These are phyloP conservation scores for Paulownia fortunei DNA, from an alignment of 257 asterid species.

Conservation along the genomic window DNA sequence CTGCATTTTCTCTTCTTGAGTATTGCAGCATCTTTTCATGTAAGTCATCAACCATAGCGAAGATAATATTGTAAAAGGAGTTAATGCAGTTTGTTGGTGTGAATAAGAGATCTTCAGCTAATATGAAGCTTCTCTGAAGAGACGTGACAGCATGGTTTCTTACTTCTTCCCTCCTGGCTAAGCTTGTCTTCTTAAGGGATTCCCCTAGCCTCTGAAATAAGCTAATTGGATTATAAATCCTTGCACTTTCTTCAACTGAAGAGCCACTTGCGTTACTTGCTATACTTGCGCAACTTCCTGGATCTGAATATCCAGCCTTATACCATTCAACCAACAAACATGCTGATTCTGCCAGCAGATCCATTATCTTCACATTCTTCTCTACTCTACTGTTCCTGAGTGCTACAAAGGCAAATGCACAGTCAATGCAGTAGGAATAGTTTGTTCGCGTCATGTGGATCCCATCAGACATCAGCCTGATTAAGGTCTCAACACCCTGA, in stretches of 20 bases:
- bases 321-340: constrained; percentile 79
- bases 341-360: constrained; percentile 69
- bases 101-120: constrained; percentile 77
- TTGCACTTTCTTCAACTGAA: constrained; percentile 58
- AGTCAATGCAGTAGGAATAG: constrained; percentile 74
- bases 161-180: constrained; percentile 89
- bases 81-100: constrained; percentile 71
- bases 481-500: constrained; percentile 69
- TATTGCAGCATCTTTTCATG: constrained; percentile 92
- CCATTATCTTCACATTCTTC: constrained; percentile 74
- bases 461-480: constrained; percentile 61
- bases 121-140: constrained; percentile 65
- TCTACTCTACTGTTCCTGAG: constrained; percentile 81
- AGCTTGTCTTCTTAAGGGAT: constrained; percentile 78
- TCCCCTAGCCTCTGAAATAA: constrained; percentile 81
- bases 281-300: constrained; percentile 54
- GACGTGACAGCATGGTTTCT: constrained; percentile 83
- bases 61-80: constrained; percentile 71
- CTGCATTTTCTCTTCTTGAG: constrained; percentile 80
- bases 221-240: constrained; percentile 56
- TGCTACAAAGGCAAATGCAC: constrained; percentile 86
- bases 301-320: constrained; percentile 73
- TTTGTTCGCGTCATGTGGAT: constrained; percentile 59
- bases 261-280: constrained; percentile 52
- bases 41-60: constrained; percentile 87